phyloP scores from a whole-genome alignment of 495 filamentous ascomycete species.

The Tuber indicum region DNA sequence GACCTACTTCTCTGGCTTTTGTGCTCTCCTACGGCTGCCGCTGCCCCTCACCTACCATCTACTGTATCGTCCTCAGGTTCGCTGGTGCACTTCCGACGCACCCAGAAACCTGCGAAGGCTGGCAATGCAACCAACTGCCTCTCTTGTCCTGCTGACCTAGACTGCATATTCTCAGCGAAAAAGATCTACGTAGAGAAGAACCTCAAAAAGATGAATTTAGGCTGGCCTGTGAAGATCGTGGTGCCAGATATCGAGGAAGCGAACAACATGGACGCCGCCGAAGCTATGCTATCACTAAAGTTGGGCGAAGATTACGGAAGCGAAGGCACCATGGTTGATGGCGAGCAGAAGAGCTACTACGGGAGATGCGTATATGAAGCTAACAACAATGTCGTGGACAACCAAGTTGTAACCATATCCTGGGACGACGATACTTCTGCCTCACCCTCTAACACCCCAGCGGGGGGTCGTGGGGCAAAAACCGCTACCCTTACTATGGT shows the following conservation, averaged over 20 bases:
- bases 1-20: conserved; percentile 87
- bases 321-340: conserved; percentile 53
- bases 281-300: conserved; percentile 47
- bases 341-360: conserved; percentile 49
- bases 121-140: conserved; percentile 81
- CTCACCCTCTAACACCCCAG: background rate
- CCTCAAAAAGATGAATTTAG: conserved; percentile 53
- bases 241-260: conserved; percentile 80
- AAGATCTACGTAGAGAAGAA: conserved; percentile 63
- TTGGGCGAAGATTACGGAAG: conserved; percentile 66
- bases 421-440: conserved; percentile 53
- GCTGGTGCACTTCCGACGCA: conserved; percentile 63
- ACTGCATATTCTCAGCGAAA: conserved; percentile 76
- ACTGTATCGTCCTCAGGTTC: conserved; percentile 66
- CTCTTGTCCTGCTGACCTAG: conserved; percentile 62
- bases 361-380: conserved; percentile 90
- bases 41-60: conserved; percentile 62
- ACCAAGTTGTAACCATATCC: conserved; percentile 76
- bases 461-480: conserved; percentile 58
- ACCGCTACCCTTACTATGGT: conserved; percentile 91
- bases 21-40: conserved; percentile 54
- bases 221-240: conserved; percentile 84
- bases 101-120: conserved; percentile 66
- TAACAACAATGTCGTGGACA: conserved; percentile 86
- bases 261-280: conserved; percentile 44